Evolutionary conservation across 148 eudicot species (phyloP), one percentile per base, ranked within the genome.

Genomic region (Persicaria tinctoria): DNA sequence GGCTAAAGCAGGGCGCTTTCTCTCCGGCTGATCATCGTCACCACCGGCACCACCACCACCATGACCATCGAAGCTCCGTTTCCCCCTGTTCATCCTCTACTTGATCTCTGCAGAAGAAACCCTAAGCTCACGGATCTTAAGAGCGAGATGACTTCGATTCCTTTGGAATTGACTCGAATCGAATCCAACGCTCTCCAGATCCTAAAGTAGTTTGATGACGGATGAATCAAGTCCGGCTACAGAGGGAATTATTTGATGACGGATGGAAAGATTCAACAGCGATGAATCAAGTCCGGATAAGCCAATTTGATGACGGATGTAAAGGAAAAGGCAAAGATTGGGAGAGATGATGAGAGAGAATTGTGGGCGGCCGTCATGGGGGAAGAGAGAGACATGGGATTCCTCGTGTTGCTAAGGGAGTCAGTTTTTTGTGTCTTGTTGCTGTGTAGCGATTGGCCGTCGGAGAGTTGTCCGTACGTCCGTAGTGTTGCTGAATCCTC

Each of bases 51-150:
- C 83, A 32, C 41, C 41, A 59, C 77, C 74, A 55, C 78, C 81
- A 47, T 60, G 57, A 55, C 47, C 63, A 51, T 51, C 76, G 48
- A 73, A 73, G 46, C 64, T 73, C 46, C 63, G 14, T 54, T 73
- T 73, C 46, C 63, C 63, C 46, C 76, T 73, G n/a, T 14, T 32
- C 63, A 73, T 73, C 10, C 89, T 87, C 48, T 51, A 18, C 54
- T 55, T 46, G 46, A 18, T 55, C 63, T 53, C 66, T 71, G 53
- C 55, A 51, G 13, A 51, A 11, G 55, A 74, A 70, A 50, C 66
- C 69, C 14, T 76, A 51, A 75, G 14, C 78, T 66, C 66, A 76
- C 85, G 80, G 89, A 82, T 84, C 89, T 80, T 46, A 80, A 8
- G 71, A 68, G 64, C 13, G 64, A 56, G 14, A 70, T 17, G 8